Conservation (phyloP, 73 alveolate species). For the Paramecium primaurelia region DNA sequence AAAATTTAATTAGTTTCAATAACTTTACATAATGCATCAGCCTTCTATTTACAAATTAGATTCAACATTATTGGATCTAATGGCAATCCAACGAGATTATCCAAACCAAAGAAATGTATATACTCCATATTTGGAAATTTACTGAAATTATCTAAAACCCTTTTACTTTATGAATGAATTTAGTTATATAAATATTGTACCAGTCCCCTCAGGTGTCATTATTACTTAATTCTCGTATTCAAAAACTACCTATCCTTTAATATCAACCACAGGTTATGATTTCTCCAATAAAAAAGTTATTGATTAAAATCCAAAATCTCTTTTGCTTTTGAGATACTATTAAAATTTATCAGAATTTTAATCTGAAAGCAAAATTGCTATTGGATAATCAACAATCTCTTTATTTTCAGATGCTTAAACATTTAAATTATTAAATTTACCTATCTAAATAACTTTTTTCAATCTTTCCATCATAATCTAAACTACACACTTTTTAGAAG, state of each 20-base stretch:
- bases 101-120: slow-evolving; percentile 36
- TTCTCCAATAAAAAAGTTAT: neutral
- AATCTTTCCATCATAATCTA: neutral
- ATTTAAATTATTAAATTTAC: neutral
- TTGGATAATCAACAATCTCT: neutral
- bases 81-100: neutral
- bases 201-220: slow-evolving; percentile 40
- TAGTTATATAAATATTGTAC: neutral
- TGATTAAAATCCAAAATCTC: neutral
- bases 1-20: neutral
- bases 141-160: neutral
- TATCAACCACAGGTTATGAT: neutral
- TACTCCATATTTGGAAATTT: slow-evolving; percentile 27
- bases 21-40: neutral
- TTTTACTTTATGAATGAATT: neutral
- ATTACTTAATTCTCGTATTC: neutral
- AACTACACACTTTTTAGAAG: neutral
- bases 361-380: neutral
- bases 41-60: neutral
- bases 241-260: neutral
- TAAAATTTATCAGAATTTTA: neutral
- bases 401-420: neutral
- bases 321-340: neutral
- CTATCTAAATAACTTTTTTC: neutral
- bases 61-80: neutral